Evolutionary conservation across 2,329 filamentous ascomycete genomes (phyloP).

Genomic region (Stachybotrys chlorohalonatus): DNA sequence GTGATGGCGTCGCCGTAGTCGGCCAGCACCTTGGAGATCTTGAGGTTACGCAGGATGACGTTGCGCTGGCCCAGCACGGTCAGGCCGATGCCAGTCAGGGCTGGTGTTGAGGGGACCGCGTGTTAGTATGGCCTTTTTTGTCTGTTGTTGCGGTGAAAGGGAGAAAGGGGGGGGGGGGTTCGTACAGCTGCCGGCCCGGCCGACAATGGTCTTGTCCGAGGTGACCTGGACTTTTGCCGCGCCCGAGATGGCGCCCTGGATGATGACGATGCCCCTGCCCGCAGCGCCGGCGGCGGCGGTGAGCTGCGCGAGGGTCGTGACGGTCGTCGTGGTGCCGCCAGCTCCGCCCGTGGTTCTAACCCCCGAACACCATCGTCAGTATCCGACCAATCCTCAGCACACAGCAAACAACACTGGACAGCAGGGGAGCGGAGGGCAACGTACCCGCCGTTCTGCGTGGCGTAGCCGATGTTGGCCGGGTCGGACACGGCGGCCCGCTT

Average conservation of each 20-base stretch:
- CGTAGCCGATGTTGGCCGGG: conserved; percentile 8
- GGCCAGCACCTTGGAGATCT: conserved; percentile 36
- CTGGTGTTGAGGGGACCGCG: conserved; percentile 3
- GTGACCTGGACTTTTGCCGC: conserved; percentile 12
- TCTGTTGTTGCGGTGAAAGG: background rate
- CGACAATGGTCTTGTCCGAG: conserved; percentile 13
- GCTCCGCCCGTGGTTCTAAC: conserved; percentile 10
- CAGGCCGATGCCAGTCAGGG: conserved; percentile 9
- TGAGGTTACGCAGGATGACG: conserved; percentile 49
- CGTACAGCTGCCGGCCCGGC: conserved; percentile 11
- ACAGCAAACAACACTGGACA: too few relatives aligned
- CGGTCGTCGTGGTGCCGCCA: conserved; percentile 7
- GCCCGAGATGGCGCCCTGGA: conserved; percentile 11
- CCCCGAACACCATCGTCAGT: background rate
- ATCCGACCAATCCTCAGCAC: too few relatives aligned
- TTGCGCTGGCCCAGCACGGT: conserved; percentile 24
- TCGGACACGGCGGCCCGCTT: conserved; percentile 7
- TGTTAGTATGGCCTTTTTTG: background rate
- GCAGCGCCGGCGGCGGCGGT: conserved; percentile 7
- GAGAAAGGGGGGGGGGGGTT: background rate
- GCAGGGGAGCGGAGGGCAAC: too few relatives aligned
- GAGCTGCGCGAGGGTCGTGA: conserved; percentile 8
- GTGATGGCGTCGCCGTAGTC: conserved; percentile 41
- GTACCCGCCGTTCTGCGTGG: conserved; percentile 12
- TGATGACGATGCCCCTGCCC: conserved; percentile 8